These are phyloP conservation scores for Chalciporus sp. DNA, from an alignment of 1,284 basidiomycete genomes.

Conservation along the genomic window DNA sequence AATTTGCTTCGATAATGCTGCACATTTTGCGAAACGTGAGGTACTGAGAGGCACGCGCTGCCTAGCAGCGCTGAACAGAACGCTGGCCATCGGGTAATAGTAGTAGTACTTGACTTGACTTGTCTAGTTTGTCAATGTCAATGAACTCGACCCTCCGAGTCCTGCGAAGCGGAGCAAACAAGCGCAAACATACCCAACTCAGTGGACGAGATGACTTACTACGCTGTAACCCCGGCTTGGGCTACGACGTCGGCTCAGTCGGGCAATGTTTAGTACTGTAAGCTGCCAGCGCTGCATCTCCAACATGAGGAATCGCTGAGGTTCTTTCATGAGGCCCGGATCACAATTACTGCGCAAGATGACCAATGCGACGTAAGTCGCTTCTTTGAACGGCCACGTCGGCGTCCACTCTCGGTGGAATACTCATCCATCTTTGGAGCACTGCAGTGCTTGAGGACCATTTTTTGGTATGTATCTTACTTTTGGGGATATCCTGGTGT, in stretches of 20 bases:
- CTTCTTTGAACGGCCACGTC: background rate
- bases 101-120: too few relatives aligned
- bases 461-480: background rate
- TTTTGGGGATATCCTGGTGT: background rate
- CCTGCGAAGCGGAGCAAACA: conserved; percentile 15
- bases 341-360: too few relatives aligned
- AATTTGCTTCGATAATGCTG: conserved; percentile 13
- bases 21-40: conserved; percentile 3
- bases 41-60: conserved; percentile 10
- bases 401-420: background rate
- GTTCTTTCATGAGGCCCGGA: too few relatives aligned
- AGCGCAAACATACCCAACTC: background rate
- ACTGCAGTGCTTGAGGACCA: background rate
- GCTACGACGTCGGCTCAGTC: too few relatives aligned
- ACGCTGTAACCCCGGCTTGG: too few relatives aligned
- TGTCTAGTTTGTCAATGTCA: background rate
- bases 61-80: conserved; percentile 13
- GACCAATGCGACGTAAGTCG: too few relatives aligned
- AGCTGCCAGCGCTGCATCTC: too few relatives aligned
- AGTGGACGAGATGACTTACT: too few relatives aligned
- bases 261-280: too few relatives aligned
- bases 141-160: background rate
- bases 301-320: too few relatives aligned
- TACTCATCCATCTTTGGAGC: background rate
- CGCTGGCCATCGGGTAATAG: conserved; percentile 16